These are phyloP conservation scores for Gamarada debralockiae DNA, from an alignment of 495 filamentous ascomycete species.

Conservation along the genomic window DNA sequence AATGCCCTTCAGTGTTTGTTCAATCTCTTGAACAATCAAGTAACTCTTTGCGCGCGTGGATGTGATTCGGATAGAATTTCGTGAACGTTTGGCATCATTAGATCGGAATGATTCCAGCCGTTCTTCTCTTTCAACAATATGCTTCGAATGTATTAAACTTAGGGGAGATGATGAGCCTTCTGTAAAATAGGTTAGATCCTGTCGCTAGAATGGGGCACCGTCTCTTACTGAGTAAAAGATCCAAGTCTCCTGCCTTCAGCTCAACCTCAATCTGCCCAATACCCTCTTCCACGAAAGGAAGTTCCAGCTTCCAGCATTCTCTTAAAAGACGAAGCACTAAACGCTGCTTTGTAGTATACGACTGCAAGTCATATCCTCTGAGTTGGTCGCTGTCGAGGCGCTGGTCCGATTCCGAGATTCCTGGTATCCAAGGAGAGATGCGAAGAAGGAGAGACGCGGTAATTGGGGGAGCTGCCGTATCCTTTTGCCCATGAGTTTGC, in stretches of 20 bases:
- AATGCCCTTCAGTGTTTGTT: conserved; percentile 6
- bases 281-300: conserved; percentile 13
- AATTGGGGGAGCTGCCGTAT: conserved; percentile 13
- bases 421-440: conserved; percentile 32
- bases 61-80: conserved; percentile 20
- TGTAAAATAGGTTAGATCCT: conserved; percentile 6
- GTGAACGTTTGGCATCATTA: not conserved
- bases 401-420: conserved; percentile 29
- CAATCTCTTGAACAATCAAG: conserved; percentile 4
- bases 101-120: conserved; percentile 14
- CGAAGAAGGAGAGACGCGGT: conserved; percentile 18
- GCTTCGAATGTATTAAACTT: not conserved
- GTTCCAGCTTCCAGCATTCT: conserved; percentile 23
- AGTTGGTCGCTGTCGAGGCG: conserved; percentile 17
- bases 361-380: conserved; percentile 21
- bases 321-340: conserved; percentile 18
- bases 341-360: conserved; percentile 22
- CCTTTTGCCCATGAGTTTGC: conserved; percentile 13
- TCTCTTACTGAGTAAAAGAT: conserved; percentile 19
- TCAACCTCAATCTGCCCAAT: conserved; percentile 25
- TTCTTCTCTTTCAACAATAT: conserved; percentile 14
- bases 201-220: not conserved
- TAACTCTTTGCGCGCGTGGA: conserved; percentile 8
- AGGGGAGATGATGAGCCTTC: conserved; percentile 5
- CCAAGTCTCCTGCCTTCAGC: conserved; percentile 12